phyloP scores from a whole-genome alignment of 306 rosid species.

The Castanopsis chinensis region DNA sequence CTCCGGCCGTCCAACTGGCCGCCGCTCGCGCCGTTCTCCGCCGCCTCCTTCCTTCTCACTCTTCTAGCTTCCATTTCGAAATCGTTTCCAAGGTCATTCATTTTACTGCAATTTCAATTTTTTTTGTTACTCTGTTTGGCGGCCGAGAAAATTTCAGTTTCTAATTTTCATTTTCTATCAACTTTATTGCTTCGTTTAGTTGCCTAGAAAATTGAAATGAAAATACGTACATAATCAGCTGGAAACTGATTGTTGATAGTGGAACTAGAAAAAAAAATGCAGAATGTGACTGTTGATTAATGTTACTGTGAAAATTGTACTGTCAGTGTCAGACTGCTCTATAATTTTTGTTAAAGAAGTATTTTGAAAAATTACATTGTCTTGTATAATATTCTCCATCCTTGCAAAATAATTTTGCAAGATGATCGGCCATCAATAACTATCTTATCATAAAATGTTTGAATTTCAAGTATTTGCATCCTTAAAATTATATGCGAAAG shows the following conservation, averaged over 20 bases:
- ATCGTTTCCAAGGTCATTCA: conserved; percentile 54
- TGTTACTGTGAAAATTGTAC: not conserved
- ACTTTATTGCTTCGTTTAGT: not conserved
- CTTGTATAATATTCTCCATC: too few species aligned
- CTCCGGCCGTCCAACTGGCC: conserved; percentile 58
- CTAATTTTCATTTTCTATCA: not conserved
- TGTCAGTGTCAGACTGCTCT: too few species aligned
- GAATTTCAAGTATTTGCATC: too few species aligned
- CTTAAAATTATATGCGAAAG: too few species aligned
- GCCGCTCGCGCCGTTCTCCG: conserved; percentile 67
- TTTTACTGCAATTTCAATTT: not conserved
- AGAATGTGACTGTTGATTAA: not conserved
- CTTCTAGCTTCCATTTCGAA: conserved; percentile 59
- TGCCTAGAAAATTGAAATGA: not conserved
- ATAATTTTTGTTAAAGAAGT: too few species aligned
- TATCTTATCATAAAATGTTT: too few species aligned
- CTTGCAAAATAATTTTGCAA: too few species aligned
- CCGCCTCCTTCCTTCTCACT: conserved; percentile 72
- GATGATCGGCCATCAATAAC: too few species aligned
- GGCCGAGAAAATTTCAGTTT: not conserved
- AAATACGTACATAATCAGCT: not conserved
- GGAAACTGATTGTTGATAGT: not conserved
- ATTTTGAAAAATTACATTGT: too few species aligned
- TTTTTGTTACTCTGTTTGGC: not conserved
- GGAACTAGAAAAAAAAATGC: not conserved